Evolutionary conservation across 164 flowering plant genomes (phyloP), one percentile per base, ranked within the genome.

Genomic region (Vitis labrusca): DNA sequence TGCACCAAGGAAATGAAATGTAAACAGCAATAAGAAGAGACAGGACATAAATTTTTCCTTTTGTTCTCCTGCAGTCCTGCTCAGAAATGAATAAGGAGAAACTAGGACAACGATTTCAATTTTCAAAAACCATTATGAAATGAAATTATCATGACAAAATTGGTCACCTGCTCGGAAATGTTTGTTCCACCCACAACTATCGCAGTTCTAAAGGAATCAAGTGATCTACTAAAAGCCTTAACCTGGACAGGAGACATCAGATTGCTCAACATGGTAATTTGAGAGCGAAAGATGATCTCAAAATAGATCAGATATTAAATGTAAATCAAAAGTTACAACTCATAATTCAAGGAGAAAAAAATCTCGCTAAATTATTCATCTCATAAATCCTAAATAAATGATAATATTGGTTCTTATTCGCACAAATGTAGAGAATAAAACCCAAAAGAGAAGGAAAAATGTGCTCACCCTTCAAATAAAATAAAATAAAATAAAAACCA

Each of bases 141-240:
- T 8, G 9, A 5, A 32, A 37, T 61, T 44, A 56, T 75, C 53
- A 23, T 52, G 67, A 17, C 65, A 27, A 62, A 66, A 23, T 29
- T 17, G 63, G 47, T 71, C 70, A 84, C 91, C 89, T 87, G 91
- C 61, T 87, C 87, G 44, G 87, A 68, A 30, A 87, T 87, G 73
- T 87, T 87, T 58, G 91, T 87, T 76, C 89, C 91, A 71, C 91
- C 91, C 56, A 87, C 91, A 75, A 87, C 88, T 44, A 87, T 84
- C 59, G 89, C 85, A 74, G 91, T 85, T 76, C 71, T 82, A 70
- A 87, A 84, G 29, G 83, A 79, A 56, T 85, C 88, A 65, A 78
- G 71, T 51, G 91, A 87, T 75, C 78, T 69, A 63, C 91, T 84
- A 73, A 87, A 85, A 56, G 89, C 87, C 76, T 87, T 87, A 67